phyloP scores from a whole-genome alignment of 2,329 filamentous ascomycete species.

The Aspergillus jensenii region DNA sequence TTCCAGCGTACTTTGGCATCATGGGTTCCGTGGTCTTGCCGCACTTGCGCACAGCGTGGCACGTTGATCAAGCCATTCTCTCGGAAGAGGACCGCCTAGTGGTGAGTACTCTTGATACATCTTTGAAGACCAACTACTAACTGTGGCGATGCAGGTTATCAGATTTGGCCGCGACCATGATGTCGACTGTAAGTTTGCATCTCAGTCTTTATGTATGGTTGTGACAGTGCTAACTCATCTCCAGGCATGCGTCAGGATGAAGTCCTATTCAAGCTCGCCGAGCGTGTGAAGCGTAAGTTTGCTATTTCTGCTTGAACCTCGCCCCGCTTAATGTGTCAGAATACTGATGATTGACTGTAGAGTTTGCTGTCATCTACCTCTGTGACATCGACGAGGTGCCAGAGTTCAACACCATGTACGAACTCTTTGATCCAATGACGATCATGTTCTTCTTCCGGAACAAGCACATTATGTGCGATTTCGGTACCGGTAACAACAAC shows the following conservation, averaged over 20 bases:
- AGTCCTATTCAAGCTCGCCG: constrained; percentile 90
- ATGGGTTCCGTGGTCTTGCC: constrained; percentile 90
- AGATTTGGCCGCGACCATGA: constrained; percentile 88
- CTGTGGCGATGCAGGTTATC: constrained; percentile 62
- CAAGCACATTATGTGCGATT: constrained; percentile 92
- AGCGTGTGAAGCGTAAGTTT: constrained; percentile 72
- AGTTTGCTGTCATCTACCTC: constrained; percentile 69
- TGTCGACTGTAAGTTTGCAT: constrained; percentile 57
- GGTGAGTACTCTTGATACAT: constrained; percentile 12
- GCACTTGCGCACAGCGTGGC: constrained; percentile 89
- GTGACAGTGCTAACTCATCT: constrained; percentile 20
- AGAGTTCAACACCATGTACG: constrained; percentile 96
- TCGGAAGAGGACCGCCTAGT: constrained; percentile 81
- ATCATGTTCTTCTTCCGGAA: constrained; percentile 71
- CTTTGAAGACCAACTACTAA: not conserved
- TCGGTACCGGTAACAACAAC: constrained; percentile 98
- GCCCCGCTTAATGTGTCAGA: too few species aligned
- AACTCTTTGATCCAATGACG: constrained; percentile 83
- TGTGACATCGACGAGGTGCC: constrained; percentile 90
- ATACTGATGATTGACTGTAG: constrained; percentile 15
- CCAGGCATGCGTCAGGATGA: constrained; percentile 77
- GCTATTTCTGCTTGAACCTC: not conserved
- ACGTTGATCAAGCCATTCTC: constrained; percentile 95
- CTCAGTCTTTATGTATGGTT: not conserved
- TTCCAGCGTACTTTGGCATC: constrained; percentile 10